Base-by-base conservation (phyloP, 73 alveolate species). In the Blepharisma japonicum region DNA sequence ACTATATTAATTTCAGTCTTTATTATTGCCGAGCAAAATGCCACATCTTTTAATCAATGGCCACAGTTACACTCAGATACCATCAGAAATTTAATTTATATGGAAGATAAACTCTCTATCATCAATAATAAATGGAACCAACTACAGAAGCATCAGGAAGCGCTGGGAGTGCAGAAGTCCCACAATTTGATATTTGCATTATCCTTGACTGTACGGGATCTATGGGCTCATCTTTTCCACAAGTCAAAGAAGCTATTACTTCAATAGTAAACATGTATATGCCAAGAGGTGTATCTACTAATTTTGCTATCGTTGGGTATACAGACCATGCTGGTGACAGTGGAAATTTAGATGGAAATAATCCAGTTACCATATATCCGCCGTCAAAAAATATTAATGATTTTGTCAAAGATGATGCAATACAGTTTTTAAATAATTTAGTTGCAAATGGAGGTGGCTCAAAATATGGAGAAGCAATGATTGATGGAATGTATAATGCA, bases 141-240 rank as follows among this genome's bases (percentile, higher is more conserved):
- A 32, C 42, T 32, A 3, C 42, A 32, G 42, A 32, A 0, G 3
- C 42, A 32, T 32, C 42, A 32, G 42, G 42, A 32, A 32, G 42
- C 42, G 42, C 42, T 32, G 42, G 42, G 42, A 32, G 42, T 32
- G 42, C 42, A 32, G 42, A 32, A 32, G 42, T 32, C 42, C 42
- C 42, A 32, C 42, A 32, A 32, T 32, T 32, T 70, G 80, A 70
- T 45, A 38, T 70, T 45, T 9, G 23, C 27, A 14, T 70, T 70
- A 14, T 70, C 42, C 32, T 70, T n/a, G 80, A 70, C 42, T 39
- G 80, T 39, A 70, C 80, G 2, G 80, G 80, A 70, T 18, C 55
- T n/a, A 70, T 70, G 80, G 61, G 80, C 45, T 38, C 77, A 9
- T 45, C 32, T 1, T 70, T 70, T 5, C 80, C 80, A 0, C 45